phyloP scores from a whole-genome alignment of 768 basidiomycete genomes.

The Hydnomerulius pinastri region DNA sequence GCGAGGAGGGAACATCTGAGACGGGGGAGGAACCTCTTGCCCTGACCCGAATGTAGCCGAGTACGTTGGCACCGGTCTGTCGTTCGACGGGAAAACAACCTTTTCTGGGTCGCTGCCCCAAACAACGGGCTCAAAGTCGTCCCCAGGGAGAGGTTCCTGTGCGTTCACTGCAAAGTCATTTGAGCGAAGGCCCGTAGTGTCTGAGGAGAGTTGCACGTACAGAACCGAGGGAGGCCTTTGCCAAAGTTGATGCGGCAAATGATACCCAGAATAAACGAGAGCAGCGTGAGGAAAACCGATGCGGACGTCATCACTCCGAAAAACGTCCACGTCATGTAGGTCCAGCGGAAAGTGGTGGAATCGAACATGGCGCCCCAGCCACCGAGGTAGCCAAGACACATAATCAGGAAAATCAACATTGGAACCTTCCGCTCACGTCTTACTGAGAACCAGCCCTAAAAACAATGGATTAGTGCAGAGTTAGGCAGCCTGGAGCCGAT shows the following conservation, averaged over 20 bases:
- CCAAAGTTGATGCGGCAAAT: conserved; percentile 76
- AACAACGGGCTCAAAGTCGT: conserved; percentile 38
- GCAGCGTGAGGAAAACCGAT: conserved; percentile 57
- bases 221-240: conserved; percentile 66
- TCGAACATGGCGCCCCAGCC: conserved; percentile 77
- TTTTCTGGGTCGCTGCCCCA: conserved; percentile 48
- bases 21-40: conserved; percentile 36
- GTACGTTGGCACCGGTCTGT: conserved; percentile 57
- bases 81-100: conserved; percentile 59
- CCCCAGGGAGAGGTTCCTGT: conserved; percentile 50
- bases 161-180: conserved; percentile 47
- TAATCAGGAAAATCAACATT: conserved; percentile 63
- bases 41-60: conserved; percentile 39
- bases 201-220: conserved; percentile 42
- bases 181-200: neutral
- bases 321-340: conserved; percentile 72
- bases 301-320: conserved; percentile 63
- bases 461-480: neutral
- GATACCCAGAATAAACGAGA: conserved; percentile 61
- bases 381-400: conserved; percentile 61
- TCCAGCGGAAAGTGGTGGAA: conserved; percentile 74
- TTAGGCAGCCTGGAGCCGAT: neutral
- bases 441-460: conserved; percentile 74
- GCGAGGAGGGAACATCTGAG: conserved; percentile 38
- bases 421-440: conserved; percentile 61